Conservation (phyloP, 352 stramenopile species). For the Globisporangium acanthophoron region DNA sequence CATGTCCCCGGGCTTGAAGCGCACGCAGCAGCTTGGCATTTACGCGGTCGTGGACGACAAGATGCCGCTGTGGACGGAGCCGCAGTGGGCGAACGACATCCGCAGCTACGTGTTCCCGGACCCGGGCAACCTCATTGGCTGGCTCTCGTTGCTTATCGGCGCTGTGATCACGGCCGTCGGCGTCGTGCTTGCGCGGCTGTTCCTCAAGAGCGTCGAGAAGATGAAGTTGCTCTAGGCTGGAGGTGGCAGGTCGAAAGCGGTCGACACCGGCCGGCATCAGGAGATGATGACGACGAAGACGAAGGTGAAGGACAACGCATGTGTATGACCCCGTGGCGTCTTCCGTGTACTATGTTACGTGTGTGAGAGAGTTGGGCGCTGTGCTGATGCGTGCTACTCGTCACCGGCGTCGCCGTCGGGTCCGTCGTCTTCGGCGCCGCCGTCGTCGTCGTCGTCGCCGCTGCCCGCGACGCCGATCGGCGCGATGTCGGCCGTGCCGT, state of each 20-base stretch:
- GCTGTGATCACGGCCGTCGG: slow-evolving; percentile 37
- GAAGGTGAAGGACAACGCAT: not conserved
- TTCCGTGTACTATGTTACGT: not conserved
- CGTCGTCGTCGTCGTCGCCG: slow-evolving; percentile 15
- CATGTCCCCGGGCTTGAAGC: slow-evolving; percentile 54
- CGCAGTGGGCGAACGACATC: slow-evolving; percentile 57
- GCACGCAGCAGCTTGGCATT: slow-evolving; percentile 35
- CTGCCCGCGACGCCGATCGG: slow-evolving; percentile 29
- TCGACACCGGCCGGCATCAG: too few species aligned
- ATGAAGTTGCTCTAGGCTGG: slow-evolving; percentile 71
- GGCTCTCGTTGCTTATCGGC: slow-evolving; percentile 54
- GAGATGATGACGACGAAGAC: too few species aligned
- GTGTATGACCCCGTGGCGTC: not conserved
- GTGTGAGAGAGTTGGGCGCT: not conserved
- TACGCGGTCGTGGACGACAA: slow-evolving; percentile 62
- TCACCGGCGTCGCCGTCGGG: slow-evolving; percentile 19
- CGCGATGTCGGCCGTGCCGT: slow-evolving; percentile 61
- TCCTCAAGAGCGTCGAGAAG: slow-evolving; percentile 69
- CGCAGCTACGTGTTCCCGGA: slow-evolving; percentile 80
- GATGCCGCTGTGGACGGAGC: slow-evolving; percentile 76
- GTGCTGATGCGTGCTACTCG: not conserved
- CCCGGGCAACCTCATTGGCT: slow-evolving; percentile 64
- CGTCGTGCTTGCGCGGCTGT: slow-evolving; percentile 32
- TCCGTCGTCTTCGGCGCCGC: slow-evolving; percentile 17
- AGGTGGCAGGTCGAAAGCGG: not conserved